These are phyloP conservation scores for Tremella fuciformis DNA, from an alignment of 768 basidiomycete species.

Conservation along the genomic window DNA sequence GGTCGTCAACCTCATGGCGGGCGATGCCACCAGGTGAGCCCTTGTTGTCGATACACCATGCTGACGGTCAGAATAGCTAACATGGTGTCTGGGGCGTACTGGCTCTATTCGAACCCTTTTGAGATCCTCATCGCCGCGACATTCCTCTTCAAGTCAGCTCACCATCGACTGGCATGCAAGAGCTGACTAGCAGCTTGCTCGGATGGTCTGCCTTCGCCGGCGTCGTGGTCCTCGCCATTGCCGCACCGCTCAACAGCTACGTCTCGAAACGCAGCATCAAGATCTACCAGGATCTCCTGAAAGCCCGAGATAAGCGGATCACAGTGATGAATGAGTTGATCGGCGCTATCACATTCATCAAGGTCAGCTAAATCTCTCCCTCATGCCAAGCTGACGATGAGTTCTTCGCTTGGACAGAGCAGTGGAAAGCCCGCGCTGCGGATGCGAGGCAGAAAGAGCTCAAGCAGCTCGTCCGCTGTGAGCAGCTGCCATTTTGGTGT, in stretches of 20 bases:
- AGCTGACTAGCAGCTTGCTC: constrained; percentile 57
- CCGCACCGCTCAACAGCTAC: constrained; percentile 70
- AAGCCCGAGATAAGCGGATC: constrained; percentile 72
- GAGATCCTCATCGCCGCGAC: constrained; percentile 69
- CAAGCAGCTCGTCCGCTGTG: constrained; percentile 65
- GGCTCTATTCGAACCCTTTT: constrained; percentile 59
- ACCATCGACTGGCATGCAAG: neutral
- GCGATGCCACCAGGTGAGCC: constrained; percentile 27
- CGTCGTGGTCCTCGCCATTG: constrained; percentile 64
- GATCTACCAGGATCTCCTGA: constrained; percentile 41
- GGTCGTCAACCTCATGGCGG: constrained; percentile 82
- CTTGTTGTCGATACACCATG: neutral
- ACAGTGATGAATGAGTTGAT: constrained; percentile 74
- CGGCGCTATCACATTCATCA: constrained; percentile 61
- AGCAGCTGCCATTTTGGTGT: constrained; percentile 36
- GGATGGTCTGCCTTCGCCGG: constrained; percentile 70
- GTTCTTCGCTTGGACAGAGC: constrained; percentile 76
- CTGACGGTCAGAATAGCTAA: constrained; percentile 28
- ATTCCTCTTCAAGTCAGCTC: constrained; percentile 67
- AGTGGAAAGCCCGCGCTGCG: constrained; percentile 64
- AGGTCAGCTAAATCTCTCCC: constrained; percentile 55
- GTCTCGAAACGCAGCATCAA: constrained; percentile 62
- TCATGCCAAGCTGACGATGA: constrained; percentile 44
- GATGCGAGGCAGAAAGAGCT: constrained; percentile 64
- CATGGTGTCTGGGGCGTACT: constrained; percentile 30